Conservation (phyloP, 139 green algal species). For the Micractinium sp. region DNA sequence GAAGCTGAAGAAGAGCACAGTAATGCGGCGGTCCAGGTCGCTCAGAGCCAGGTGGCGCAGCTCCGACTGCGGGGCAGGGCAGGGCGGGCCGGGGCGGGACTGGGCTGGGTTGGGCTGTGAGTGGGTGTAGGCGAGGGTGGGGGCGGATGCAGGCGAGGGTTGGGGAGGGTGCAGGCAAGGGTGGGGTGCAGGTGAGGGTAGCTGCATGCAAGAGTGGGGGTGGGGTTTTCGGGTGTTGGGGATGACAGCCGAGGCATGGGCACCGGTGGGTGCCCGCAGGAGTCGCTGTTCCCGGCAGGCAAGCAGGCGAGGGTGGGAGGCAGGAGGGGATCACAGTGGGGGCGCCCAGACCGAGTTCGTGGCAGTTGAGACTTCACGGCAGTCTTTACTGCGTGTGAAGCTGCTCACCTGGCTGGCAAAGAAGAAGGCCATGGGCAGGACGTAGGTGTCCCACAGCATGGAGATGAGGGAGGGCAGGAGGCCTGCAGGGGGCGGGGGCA, state of each 20-base stretch:
- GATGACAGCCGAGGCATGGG: too few species aligned
- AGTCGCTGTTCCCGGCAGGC: too few species aligned
- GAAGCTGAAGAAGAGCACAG: conserved; percentile 15
- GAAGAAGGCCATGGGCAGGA: conserved; percentile 14
- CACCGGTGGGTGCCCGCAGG: too few species aligned
- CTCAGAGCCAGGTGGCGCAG: neutral
- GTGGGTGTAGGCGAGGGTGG: too few species aligned
- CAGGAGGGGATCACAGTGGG: neutral
- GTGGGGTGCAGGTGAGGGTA: neutral
- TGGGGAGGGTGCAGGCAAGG: neutral
- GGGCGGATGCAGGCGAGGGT: too few species aligned
- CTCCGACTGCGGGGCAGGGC: neutral
- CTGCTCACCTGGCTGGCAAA: neutral
- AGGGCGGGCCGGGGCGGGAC: neutral
- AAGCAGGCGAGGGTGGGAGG: neutral
- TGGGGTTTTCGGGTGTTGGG: too few species aligned
- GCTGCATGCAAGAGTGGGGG: too few species aligned
- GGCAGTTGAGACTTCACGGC: too few species aligned
- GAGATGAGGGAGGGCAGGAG: conserved; percentile 26
- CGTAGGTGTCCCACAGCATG: conserved; percentile 18
- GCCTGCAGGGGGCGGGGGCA: neutral
- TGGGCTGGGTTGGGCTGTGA: neutral
- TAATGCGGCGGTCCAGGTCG: conserved; percentile 18
- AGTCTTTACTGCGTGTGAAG: too few species aligned
- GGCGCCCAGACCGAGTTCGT: too few species aligned